A percentile compares a stretch with the other conserved stretches of the same genome.
Conservation (phyloP, 176 grass and related monocot species). For the Avena atlantica region DNA sequence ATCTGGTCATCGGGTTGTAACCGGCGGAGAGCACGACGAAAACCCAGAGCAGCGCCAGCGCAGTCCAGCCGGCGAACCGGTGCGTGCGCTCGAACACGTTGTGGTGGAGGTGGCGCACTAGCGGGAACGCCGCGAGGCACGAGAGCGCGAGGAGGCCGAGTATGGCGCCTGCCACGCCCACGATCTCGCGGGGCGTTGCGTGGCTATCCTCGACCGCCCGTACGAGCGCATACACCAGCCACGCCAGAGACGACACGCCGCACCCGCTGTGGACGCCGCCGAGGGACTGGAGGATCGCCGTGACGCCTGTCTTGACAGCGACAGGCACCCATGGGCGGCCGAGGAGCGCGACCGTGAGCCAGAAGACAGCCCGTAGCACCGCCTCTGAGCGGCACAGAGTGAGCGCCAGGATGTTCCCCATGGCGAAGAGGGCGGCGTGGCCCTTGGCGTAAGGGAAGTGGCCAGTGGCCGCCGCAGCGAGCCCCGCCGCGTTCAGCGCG, state of each 20-base stretch:
- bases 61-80: conserved; percentile 69
- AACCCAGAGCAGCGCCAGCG: conserved; percentile 66
- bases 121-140: conserved; percentile 66
- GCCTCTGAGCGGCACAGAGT: conserved; percentile 78
- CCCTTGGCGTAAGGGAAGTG: conserved; percentile 54
- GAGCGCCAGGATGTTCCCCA: conserved; percentile 69
- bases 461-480: conserved; percentile 46
- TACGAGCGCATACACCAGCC: conserved; percentile 61
- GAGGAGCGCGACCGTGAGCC: conserved; percentile 55
- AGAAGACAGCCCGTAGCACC: conserved; percentile 65
- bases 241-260: conserved; percentile 66
- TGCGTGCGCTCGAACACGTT: conserved; percentile 83
- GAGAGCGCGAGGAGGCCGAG: conserved; percentile 58
- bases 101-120: conserved; percentile 79
- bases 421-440: conserved; percentile 58
- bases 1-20: conserved; percentile 46
- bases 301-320: conserved; percentile 49
- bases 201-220: conserved; percentile 20
- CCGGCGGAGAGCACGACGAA: conserved; percentile 61
- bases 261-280: conserved; percentile 78
- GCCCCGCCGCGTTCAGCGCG: conserved; percentile 40
- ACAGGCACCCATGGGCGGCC: conserved; percentile 59
- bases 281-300: conserved; percentile 64
- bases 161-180: conserved; percentile 57
- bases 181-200: conserved; percentile 37